Conservation (phyloP, 2,329 filamentous ascomycete genomes). For the Sordariomycetes sp. region DNA sequence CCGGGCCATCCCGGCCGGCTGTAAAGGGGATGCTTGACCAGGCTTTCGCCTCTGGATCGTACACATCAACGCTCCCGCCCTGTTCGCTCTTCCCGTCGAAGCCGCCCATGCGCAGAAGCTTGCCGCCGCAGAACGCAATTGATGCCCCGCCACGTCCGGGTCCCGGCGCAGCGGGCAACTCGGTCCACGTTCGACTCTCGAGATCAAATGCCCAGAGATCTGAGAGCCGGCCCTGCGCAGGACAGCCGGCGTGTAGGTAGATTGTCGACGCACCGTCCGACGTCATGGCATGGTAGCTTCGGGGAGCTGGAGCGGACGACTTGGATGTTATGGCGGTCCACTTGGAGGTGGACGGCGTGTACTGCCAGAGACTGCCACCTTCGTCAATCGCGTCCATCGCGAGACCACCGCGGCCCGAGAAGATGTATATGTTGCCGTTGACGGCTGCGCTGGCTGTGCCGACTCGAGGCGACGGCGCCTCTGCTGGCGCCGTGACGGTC, state of each 20-base stretch:
- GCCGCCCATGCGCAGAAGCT: slow-evolving; percentile 48
- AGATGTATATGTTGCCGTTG: slow-evolving; percentile 38
- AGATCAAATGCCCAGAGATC: slow-evolving; percentile 50
- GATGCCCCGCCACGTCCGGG: slow-evolving; percentile 28
- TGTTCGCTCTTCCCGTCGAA: slow-evolving; percentile 49
- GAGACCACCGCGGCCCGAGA: slow-evolving; percentile 47
- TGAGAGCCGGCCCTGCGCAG: slow-evolving; percentile 36
- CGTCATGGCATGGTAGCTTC: slow-evolving; percentile 44
- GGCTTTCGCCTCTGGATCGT: slow-evolving; percentile 9
- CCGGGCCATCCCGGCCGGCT: slow-evolving; percentile 16
- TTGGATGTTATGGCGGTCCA: slow-evolving; percentile 29
- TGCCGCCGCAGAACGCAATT: slow-evolving; percentile 18
- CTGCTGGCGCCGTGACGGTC: background rate
- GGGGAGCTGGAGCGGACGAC: slow-evolving; percentile 23
- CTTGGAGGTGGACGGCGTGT: slow-evolving; percentile 18
- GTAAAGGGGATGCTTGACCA: slow-evolving; percentile 14
- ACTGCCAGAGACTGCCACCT: slow-evolving; percentile 41
- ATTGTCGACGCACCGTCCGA: slow-evolving; percentile 25
- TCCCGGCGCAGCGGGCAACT: slow-evolving; percentile 36
- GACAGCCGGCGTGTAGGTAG: slow-evolving; percentile 50
- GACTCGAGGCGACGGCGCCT: slow-evolving; percentile 36
- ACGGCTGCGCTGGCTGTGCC: slow-evolving; percentile 35
- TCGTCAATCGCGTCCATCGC: slow-evolving; percentile 49
- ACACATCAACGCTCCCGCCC: slow-evolving; percentile 42
- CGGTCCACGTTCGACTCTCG: slow-evolving; percentile 29